Evolutionary conservation across 495 filamentous ascomycete species (phyloP), one percentile per base, ranked within the genome.

Genomic region (Hyaloscypha finlandica): DNA sequence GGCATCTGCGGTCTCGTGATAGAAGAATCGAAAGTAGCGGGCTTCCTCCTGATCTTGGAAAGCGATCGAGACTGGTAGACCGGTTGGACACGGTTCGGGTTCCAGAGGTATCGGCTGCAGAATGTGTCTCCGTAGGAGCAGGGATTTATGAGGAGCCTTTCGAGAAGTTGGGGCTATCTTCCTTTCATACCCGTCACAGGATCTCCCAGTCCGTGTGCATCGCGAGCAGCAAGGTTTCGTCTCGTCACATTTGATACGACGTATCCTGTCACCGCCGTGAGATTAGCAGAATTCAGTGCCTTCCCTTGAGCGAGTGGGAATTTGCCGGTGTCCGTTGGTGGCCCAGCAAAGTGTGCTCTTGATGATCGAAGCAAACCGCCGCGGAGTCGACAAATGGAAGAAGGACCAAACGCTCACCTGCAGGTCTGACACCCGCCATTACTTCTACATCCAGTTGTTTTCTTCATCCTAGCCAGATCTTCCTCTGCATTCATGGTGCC

Each of bases 371-470:
- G 22, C 19, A n/a, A 14, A 16, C 1, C 8, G 51, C 51, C 16
- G 16, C 16, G 19, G 19, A 25, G 2, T 25, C 25, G 25, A 25
- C 25, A 25, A 12, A n/a, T 48, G n/a, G 2, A 48, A 12, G 11
- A 11, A 48, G 42, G 25, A 25, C 42, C 42, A 48, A 48, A 12
- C n/a, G 42, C 51, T n/a, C 22, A 53, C 51, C 22, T 53, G 19
- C 51, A 53, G 51, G 51, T 53, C 19, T 53, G 51, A 16, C 51
- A 53, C 22, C 51, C 51, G 51, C 51, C 51, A 37, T 37, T 37
- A 12, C 35, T 37, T 12, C 35, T 37, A 37, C 35, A 37, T 12
- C 35, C 35, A 8, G 8, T 37, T 8, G 12, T 6, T 37, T 37
- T 37, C 35, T 37, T 37, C 8, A 0, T 6, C 12, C 12, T 12